phyloP scores from a whole-genome alignment of 139 green algal species.

The Chlamydomonas schloesseri region DNA sequence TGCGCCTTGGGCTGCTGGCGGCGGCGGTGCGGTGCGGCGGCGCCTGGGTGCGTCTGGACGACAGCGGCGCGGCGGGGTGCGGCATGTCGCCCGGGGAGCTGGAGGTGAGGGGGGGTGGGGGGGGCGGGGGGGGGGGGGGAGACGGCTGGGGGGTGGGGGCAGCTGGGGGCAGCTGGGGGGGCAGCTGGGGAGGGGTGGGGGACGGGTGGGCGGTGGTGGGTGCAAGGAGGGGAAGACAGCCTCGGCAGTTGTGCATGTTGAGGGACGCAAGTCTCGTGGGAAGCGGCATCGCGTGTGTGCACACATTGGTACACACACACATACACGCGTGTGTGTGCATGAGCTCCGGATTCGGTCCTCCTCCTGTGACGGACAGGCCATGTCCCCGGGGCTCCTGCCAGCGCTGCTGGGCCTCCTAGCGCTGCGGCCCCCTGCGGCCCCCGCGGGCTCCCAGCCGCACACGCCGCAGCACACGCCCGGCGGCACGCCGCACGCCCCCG shows the following conservation, averaged over 20 bases:
- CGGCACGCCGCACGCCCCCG: too few relatives aligned
- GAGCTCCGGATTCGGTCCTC: too few relatives aligned
- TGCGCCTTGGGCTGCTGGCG: slow-evolving; percentile 7
- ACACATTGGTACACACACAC: too few relatives aligned
- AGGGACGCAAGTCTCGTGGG: too few relatives aligned
- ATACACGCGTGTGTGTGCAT: too few relatives aligned
- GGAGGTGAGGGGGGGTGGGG: background rate
- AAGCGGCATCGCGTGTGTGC: too few relatives aligned
- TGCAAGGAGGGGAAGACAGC: background rate
- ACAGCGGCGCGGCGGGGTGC: slow-evolving; percentile 38
- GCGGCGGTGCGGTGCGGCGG: slow-evolving; percentile 50
- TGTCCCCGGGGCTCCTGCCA: slow-evolving; percentile 49
- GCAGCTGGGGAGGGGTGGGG: background rate
- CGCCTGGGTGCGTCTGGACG: slow-evolving; percentile 60
- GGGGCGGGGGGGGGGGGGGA: too few relatives aligned
- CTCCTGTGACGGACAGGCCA: too few relatives aligned
- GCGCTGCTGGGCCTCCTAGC: slow-evolving; percentile 46
- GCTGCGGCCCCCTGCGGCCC: background rate
- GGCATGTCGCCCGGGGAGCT: slow-evolving; percentile 41
- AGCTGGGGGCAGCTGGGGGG: too few relatives aligned
- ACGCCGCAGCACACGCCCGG: too few relatives aligned
- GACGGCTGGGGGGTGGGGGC: background rate
- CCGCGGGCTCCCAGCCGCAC: background rate
- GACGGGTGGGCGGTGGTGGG: too few relatives aligned
- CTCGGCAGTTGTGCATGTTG: too few relatives aligned